Evolutionary conservation across 805 yeast species (phyloP).

Genomic region (Wickerhamiella sorbophila): DNA sequence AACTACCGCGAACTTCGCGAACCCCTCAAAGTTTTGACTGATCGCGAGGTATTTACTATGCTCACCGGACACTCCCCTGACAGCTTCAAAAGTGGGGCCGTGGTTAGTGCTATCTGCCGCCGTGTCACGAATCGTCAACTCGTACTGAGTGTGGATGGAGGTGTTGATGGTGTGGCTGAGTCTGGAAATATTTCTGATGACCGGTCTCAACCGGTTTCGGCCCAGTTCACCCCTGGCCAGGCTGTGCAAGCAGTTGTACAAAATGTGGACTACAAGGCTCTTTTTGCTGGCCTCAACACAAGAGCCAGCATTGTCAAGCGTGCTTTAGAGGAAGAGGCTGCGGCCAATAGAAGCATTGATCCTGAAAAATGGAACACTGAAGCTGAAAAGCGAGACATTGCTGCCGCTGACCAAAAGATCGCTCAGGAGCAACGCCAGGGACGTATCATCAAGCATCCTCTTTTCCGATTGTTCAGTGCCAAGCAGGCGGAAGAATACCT

Average conservation of each 20-base stretch:
- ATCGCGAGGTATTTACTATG: conserved; percentile 68
- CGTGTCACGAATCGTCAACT: conserved; percentile 41
- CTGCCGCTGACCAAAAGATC: conserved; percentile 52
- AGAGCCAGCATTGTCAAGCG: conserved; percentile 47
- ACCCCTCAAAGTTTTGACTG: conserved; percentile 48
- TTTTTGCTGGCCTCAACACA: conserved; percentile 63
- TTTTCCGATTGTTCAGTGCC: conserved; percentile 68
- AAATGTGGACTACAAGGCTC: conserved; percentile 55
- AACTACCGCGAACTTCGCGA: conserved; percentile 80
- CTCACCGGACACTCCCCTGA: conserved; percentile 75
- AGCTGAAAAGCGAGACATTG: conserved; percentile 45
- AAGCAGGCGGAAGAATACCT: conserved; percentile 85
- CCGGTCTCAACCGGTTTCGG: conserved; percentile 16
- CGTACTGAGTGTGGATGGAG: conserved; percentile 38
- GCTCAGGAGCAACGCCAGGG: conserved; percentile 54
- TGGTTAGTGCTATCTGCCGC: conserved; percentile 61
- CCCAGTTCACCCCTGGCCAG: conserved; percentile 38
- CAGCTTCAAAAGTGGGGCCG: conserved; percentile 49
- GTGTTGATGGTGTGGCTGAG: conserved; percentile 41
- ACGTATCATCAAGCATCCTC: conserved; percentile 81
- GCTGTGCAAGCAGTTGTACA: conserved; percentile 74
- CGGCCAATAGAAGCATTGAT: conserved; percentile 30
- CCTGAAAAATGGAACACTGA: conserved; percentile 64
- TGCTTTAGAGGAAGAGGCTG: conserved; percentile 29
- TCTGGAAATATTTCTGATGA: conserved; percentile 26